A percentile compares a stretch with the other conserved stretches of the same genome.
These are phyloP conservation scores for Pascua sp. DNA, from an alignment of 1,284 basidiomycete species.

Conservation along the genomic window DNA sequence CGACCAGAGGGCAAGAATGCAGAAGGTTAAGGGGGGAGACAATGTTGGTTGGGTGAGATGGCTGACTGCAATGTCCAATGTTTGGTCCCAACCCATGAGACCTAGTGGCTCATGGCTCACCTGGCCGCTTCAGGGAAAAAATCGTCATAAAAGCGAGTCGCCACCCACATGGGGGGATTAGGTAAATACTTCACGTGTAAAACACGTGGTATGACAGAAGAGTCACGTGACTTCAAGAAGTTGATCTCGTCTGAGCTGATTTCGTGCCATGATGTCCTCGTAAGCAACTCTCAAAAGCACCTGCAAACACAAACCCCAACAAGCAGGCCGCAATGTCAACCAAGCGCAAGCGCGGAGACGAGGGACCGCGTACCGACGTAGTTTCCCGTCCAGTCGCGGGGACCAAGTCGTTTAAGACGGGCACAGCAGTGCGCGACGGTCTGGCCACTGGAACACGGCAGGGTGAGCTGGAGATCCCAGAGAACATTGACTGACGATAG, in stretches of 20 bases:
- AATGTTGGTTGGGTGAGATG: too few relatives aligned
- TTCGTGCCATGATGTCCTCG: not conserved
- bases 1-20: too few relatives aligned
- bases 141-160: too few relatives aligned
- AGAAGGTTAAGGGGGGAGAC: too few relatives aligned
- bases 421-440: conserved; percentile 40
- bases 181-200: not conserved
- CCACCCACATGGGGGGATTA: too few relatives aligned
- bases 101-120: too few relatives aligned
- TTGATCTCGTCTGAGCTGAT: not conserved
- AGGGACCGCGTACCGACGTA: conserved; percentile 14
- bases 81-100: too few relatives aligned
- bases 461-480: conserved; percentile 28
- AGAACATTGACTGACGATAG: conserved; percentile 21
- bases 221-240: not conserved
- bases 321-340: conserved; percentile 18
- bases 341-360: conserved; percentile 38
- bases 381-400: conserved; percentile 30
- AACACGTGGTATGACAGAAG: not conserved
- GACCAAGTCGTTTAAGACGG: conserved; percentile 38
- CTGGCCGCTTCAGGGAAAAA: too few relatives aligned
- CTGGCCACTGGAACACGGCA: conserved; percentile 37
- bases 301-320: not conserved
- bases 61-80: too few relatives aligned
- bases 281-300: not conserved